Conservation (phyloP, 73 alveolate genomes). For the Paramecium sonneborni region DNA sequence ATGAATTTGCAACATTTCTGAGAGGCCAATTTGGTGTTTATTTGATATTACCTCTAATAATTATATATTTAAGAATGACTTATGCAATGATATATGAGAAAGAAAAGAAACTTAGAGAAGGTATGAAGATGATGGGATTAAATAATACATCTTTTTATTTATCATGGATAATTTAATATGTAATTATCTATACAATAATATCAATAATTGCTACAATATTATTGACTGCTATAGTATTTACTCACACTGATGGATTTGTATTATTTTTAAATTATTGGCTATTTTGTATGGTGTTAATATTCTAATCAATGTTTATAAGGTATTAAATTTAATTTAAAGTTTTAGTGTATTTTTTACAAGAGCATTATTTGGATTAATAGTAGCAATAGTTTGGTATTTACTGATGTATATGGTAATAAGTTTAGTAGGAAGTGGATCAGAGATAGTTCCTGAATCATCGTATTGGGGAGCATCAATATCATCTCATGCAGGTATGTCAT, state of each 20-base stretch:
- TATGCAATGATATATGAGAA: constrained; percentile 78
- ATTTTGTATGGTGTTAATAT: constrained; percentile 75
- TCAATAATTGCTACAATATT: constrained; percentile 76
- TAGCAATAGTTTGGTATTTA: constrained; percentile 79
- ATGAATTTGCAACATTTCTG: constrained; percentile 51
- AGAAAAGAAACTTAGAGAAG: constrained; percentile 95
- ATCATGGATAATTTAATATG: constrained; percentile 89
- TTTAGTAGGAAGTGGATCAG: constrained; percentile 71
- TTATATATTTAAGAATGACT: constrained; percentile 66
- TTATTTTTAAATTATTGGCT: constrained; percentile 78
- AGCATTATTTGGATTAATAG: constrained; percentile 82
- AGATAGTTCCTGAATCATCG: constrained; percentile 45
- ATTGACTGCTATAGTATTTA: constrained; percentile 69
- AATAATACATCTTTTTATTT: constrained; percentile 87
- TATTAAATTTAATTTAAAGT: neutral
- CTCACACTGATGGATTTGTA: constrained; percentile 76
- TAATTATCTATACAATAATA: constrained; percentile 79
- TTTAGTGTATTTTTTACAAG: constrained; percentile 82
- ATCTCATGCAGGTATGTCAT: constrained; percentile 76
- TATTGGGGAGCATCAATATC: constrained; percentile 76
- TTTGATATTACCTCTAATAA: constrained; percentile 58
- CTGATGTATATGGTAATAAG: constrained; percentile 77
- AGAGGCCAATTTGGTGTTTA: constrained; percentile 54
- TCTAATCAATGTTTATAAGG: constrained; percentile 76
- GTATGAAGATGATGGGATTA: constrained; percentile 99